A percentile compares a stretch with the other conserved stretches of the same genome.
These are phyloP conservation scores for Trichoderma reesei DNA, from an alignment of 495 filamentous ascomycete species.

Conservation along the genomic window DNA sequence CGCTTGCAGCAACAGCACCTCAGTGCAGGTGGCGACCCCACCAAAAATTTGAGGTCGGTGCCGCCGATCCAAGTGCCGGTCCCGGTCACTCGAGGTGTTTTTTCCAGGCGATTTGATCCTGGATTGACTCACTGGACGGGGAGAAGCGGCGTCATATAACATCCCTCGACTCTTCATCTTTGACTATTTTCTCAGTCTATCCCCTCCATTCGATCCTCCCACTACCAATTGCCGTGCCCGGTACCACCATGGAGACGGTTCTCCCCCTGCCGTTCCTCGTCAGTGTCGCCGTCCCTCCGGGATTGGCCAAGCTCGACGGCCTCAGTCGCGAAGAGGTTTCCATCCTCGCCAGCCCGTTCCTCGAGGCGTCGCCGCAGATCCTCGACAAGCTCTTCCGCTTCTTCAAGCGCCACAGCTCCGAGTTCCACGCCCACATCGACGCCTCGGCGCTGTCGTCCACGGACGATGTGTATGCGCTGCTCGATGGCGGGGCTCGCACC, in stretches of 20 bases:
- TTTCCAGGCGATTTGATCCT: neutral
- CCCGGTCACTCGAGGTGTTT: conserved; percentile 2
- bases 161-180: neutral
- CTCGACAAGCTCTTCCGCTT: conserved; percentile 55
- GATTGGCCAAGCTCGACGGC: conserved; percentile 39
- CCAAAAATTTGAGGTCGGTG: neutral
- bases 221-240: neutral
- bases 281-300: conserved; percentile 45
- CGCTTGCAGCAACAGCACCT: neutral
- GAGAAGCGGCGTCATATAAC: neutral
- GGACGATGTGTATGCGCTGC: conserved; percentile 65
- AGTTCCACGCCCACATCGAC: conserved; percentile 65
- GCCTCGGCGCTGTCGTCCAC: conserved; percentile 55
- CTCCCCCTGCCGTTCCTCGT: conserved; percentile 49
- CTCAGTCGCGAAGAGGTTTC: conserved; percentile 62
- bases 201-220: conserved; percentile 13
- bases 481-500: conserved; percentile 80
- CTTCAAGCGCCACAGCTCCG: conserved; percentile 55
- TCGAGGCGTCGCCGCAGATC: conserved; percentile 48
- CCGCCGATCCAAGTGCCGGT: conserved; percentile 5
- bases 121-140: neutral
- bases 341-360: conserved; percentile 66
- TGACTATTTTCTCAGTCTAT: conserved; percentile 2
- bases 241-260: conserved; percentile 39
- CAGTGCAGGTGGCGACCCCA: neutral